Percentiles rank a stretch among this genome's conserved stretches.
Conservation (phyloP, 2,329 filamentous ascomycete species). For the Emericellopsis atlantica region DNA sequence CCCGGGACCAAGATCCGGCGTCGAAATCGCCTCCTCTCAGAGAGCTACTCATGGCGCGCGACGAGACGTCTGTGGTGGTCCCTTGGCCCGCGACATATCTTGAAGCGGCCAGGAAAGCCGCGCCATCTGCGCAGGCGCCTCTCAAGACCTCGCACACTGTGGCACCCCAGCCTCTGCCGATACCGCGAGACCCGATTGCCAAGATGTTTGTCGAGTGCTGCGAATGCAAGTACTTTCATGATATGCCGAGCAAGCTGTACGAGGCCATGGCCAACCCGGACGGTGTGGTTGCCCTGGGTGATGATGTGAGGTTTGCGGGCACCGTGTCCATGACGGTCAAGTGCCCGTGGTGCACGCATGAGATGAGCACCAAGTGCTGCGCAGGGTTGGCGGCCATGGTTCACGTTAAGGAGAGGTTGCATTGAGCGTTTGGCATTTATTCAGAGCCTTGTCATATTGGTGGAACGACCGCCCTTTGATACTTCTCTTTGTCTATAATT, state of each 20-base stretch:
- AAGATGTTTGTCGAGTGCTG: conserved; percentile 58
- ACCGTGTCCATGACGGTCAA: conserved; percentile 48
- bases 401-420: conserved; percentile 50
- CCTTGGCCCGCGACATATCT: conserved; percentile 9
- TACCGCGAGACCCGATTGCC: conserved; percentile 27
- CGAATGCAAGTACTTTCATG: conserved; percentile 50
- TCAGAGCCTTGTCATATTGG: too few relatives aligned
- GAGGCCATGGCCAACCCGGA: conserved; percentile 51
- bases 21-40: conserved; percentile 1
- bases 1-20: background rate
- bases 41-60: conserved; percentile 8
- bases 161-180: background rate
- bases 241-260: conserved; percentile 52
- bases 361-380: conserved; percentile 58
- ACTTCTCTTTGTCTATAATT: too few relatives aligned
- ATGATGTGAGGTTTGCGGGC: conserved; percentile 37
- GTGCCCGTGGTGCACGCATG: conserved; percentile 62
- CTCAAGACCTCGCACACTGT: conserved; percentile 1
- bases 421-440: conserved; percentile 15
- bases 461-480: too few relatives aligned
- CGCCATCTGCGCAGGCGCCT: conserved; percentile 3
- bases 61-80: conserved; percentile 2
- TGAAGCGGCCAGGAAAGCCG: conserved; percentile 8
- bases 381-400: conserved; percentile 56
- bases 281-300: conserved; percentile 31